Percentiles rank a stretch among this genome's conserved stretches.
Evolutionary conservation across 2,329 filamentous ascomycete species (phyloP).

Genomic region (Diaporthe eres): DNA sequence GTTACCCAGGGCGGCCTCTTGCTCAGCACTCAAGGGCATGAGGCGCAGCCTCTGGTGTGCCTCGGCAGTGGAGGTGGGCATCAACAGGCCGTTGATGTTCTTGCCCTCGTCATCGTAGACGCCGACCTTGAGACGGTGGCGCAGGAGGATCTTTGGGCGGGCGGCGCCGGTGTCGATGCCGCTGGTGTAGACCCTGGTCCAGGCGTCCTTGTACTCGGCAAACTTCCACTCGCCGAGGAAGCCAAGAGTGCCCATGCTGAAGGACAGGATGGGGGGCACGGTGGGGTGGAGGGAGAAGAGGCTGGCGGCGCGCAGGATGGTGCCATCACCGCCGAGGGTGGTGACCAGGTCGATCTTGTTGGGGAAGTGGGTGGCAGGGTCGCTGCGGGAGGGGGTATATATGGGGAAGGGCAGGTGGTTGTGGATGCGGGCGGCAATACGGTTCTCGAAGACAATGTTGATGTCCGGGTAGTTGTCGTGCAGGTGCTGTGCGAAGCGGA

Average conservation of each 20-base stretch:
- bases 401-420: conserved; percentile 80
- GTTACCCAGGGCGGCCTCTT: conserved; percentile 40
- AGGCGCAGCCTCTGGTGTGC: conserved; percentile 55
- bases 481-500: conserved; percentile 78
- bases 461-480: conserved; percentile 83
- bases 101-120: conserved; percentile 80
- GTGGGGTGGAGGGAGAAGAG: conserved; percentile 85
- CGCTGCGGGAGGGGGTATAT: conserved; percentile 68
- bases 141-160: conserved; percentile 87
- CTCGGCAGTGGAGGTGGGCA: conserved; percentile 62
- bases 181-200: conserved; percentile 92
- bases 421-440: conserved; percentile 81
- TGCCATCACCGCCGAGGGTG: conserved; percentile 94
- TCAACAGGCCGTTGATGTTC: conserved; percentile 68
- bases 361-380: conserved; percentile 69
- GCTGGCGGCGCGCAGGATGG: conserved; percentile 87
- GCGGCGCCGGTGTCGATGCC: conserved; percentile 58
- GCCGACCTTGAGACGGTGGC: conserved; percentile 88
- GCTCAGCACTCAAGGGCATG: conserved; percentile 40
- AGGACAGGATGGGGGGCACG: conserved; percentile 92
- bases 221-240: conserved; percentile 99
- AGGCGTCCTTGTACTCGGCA: conserved; percentile 90
- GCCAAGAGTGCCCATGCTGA: conserved; percentile 96
- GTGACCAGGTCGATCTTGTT: conserved; percentile 89
- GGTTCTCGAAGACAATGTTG: conserved; percentile 85